Evolutionary conservation across 148 eudicot species (phyloP).

Genomic region (Cornus florida): DNA sequence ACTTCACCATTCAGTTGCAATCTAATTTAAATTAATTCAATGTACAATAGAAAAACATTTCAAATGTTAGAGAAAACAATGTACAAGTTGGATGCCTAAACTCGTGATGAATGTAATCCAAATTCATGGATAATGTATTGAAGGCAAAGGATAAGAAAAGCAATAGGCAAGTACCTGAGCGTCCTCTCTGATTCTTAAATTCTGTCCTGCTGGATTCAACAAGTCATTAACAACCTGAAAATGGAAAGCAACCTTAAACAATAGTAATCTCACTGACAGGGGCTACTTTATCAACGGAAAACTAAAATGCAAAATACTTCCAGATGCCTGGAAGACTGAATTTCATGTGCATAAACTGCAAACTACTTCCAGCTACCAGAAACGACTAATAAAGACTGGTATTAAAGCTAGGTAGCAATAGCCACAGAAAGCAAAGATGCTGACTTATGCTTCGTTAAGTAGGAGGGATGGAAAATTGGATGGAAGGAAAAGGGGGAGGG

Average conservation of each 20-base stretch:
- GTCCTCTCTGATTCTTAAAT: conserved; percentile 92
- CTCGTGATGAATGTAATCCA: background rate
- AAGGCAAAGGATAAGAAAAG: conserved; percentile 8
- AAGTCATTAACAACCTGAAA: conserved; percentile 97
- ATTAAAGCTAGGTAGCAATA: conserved; percentile 38
- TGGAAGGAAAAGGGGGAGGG: background rate
- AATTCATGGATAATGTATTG: background rate
- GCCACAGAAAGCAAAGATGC: background rate
- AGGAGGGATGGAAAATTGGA: too few species aligned
- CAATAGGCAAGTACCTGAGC: conserved; percentile 57
- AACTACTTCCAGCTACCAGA: background rate
- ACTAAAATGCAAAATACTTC: background rate
- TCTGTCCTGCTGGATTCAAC: conserved; percentile 98
- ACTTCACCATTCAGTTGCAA: background rate
- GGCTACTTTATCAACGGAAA: background rate
- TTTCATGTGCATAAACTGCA: background rate
- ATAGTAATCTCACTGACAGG: background rate
- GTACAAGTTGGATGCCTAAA: background rate
- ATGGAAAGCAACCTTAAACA: conserved; percentile 3
- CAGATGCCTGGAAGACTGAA: background rate
- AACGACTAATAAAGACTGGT: background rate
- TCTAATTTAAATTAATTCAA: background rate
- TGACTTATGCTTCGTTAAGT: background rate
- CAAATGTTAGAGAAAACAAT: background rate
- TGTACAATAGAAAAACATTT: background rate